Conservation (phyloP, 768 basidiomycete species). For the Paxillus ammoniavirescens region DNA sequence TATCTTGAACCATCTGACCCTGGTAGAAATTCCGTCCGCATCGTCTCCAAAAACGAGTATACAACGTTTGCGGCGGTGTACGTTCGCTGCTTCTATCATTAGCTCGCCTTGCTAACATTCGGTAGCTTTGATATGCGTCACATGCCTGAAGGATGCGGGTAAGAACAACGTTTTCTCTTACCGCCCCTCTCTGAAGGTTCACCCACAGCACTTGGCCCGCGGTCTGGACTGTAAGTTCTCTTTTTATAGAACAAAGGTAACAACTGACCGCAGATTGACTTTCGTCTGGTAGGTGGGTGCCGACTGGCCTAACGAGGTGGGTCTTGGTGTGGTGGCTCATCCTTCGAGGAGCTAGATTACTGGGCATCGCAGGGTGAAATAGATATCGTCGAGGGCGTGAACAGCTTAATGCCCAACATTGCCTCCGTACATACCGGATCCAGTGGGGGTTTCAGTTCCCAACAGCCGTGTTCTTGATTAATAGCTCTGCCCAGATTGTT, state of each 20-base stretch:
- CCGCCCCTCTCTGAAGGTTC: neutral
- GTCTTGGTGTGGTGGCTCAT: neutral
- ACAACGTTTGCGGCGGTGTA: conserved; percentile 19
- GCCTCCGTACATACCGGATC: conserved; percentile 30
- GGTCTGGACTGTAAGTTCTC: conserved; percentile 17
- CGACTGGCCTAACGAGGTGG: conserved; percentile 19
- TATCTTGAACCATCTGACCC: conserved; percentile 18
- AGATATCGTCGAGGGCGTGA: conserved; percentile 51
- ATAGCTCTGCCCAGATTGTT: conserved; percentile 15
- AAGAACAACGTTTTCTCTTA: neutral
- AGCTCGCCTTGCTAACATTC: neutral
- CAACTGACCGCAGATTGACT: too few relatives aligned
- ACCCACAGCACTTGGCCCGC: conserved; percentile 26
- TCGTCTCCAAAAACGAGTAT: conserved; percentile 22
- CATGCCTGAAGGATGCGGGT: conserved; percentile 33
- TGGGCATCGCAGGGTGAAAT: conserved; percentile 34
- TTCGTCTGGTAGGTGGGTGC: conserved; percentile 9
- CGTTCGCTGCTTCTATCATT: neutral
- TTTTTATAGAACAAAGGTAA: neutral
- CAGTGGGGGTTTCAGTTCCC: conserved; percentile 10
- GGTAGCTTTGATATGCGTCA: conserved; percentile 30
- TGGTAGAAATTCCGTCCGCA: conserved; percentile 31
- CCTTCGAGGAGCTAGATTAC: neutral
- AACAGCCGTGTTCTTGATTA: neutral
- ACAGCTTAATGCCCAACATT: conserved; percentile 34